Conservation (phyloP, 345 rosid species). For the Aethionema arabicum region DNA sequence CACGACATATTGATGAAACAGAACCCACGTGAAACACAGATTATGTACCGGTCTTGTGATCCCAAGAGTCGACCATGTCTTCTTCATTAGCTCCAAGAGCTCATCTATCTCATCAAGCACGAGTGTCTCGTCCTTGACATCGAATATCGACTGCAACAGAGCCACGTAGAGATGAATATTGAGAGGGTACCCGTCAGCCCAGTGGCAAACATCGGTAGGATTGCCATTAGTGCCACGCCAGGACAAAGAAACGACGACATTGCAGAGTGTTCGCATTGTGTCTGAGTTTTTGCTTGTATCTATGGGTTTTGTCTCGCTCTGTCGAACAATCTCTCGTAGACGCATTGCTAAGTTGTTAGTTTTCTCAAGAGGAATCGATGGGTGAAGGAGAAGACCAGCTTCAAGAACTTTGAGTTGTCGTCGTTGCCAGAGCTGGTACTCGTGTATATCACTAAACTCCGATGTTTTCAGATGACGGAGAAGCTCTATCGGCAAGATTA, state of each 20-base stretch:
- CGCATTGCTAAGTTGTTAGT: conserved; percentile 55
- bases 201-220: conserved; percentile 77
- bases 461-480: conserved; percentile 79
- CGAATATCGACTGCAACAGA: conserved; percentile 69
- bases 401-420: conserved; percentile 80
- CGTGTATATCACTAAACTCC: conserved; percentile 65
- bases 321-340: conserved; percentile 55
- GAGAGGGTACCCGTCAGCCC: conserved; percentile 95
- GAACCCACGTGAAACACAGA: conserved; percentile 81
- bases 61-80: conserved; percentile 87
- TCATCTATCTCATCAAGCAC: conserved; percentile 93
- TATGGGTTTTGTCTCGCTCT: conserved; percentile 47
- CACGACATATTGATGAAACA: conserved; percentile 70
- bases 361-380: conserved; percentile 65
- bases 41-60: conserved; percentile 69
- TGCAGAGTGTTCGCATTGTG: conserved; percentile 61
- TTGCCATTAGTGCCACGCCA: conserved; percentile 65
- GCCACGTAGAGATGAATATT: conserved; percentile 64
- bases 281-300: conserved; percentile 76
- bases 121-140: conserved; percentile 67
- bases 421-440: conserved; percentile 81
- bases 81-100: conserved; percentile 80
- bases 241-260: conserved; percentile 63
- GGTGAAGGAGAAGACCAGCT: conserved; percentile 70
- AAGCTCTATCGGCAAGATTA: conserved; percentile 85